phyloP scores from a whole-genome alignment of 768 basidiomycete genomes.

The Lentinula detonsa region DNA sequence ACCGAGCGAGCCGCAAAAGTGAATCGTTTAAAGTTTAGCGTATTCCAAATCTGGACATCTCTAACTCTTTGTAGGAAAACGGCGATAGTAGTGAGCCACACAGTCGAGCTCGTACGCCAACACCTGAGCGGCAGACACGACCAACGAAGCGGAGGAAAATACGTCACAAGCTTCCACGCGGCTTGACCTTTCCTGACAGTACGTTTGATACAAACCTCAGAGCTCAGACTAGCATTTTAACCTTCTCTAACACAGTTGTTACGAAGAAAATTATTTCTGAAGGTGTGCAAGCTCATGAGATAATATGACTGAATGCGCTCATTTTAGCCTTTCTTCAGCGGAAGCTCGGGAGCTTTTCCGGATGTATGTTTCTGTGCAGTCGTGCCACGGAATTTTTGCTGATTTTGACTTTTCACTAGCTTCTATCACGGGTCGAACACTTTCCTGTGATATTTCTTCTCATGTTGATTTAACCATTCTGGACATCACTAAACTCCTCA shows the following conservation, averaged over 20 bases:
- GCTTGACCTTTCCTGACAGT: slow-evolving; percentile 78
- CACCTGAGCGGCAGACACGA: slow-evolving; percentile 62
- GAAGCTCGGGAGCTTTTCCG: slow-evolving; percentile 85
- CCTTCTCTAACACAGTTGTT: slow-evolving; percentile 47
- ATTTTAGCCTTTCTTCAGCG: slow-evolving; percentile 14
- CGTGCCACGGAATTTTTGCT: slow-evolving; percentile 9
- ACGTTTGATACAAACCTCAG: slow-evolving; percentile 8
- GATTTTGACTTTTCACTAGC: slow-evolving; percentile 31
- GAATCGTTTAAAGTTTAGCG: slow-evolving; percentile 11
- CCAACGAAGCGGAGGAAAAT: slow-evolving; percentile 71
- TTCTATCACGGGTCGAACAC: slow-evolving; percentile 93
- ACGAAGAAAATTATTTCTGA: slow-evolving; percentile 64
- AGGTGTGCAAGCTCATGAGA: not conserved
- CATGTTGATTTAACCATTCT: slow-evolving; percentile 7
- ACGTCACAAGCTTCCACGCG: slow-evolving; percentile 51
- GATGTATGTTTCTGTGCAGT: slow-evolving; percentile 46
- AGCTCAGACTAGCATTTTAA: not conserved
- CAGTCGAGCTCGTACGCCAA: slow-evolving; percentile 68
- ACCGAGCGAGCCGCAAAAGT: slow-evolving; percentile 76
- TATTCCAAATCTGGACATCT: not conserved
- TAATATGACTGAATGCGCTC: not conserved
- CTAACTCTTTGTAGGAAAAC: slow-evolving; percentile 46
- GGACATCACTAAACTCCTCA: slow-evolving; percentile 13
- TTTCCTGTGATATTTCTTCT: slow-evolving; percentile 39
- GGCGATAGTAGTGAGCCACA: slow-evolving; percentile 73